Base-by-base conservation (phyloP, 768 basidiomycete species). In the Podaxis sp. region DNA sequence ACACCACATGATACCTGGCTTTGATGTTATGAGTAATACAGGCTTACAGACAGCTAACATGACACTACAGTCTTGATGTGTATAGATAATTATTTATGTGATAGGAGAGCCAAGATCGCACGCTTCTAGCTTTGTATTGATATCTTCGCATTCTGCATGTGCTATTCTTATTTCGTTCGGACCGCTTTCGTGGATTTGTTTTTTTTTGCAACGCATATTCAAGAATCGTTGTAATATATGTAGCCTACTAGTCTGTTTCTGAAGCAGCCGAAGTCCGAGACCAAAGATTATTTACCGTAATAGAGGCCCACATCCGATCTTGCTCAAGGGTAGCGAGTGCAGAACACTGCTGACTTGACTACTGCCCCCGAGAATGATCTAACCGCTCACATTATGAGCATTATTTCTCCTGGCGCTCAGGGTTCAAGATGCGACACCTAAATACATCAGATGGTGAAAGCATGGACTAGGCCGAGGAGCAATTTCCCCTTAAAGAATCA, bases 1-100 rank as follows among this genome's bases (percentile, higher is more conserved):
- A 22, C 87, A 88, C 72, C 86, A 87, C 70, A 83, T 87, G 79
- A 84, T 87, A 74, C 78, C 81, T 53, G 78, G 78, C 15, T 86
- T 83, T 67, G 83, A 87, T 70, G 77, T 85, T 67, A 72, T 83
- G 77, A 81, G 78, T 69, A 80, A 76, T 64, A 75, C 81, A 55
- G 78, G 84, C 51, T 67, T 88, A 67, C 86, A 86, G 67, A 72
- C 84, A 54, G 82, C 83, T 64, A 83, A 80, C 66, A 81, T 87
- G 77, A 71, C 82, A 64, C 74, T 87, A 68, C 80, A 82, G 70
- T 78, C 82, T 44, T 66, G 61, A 60, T 53, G 78, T 86, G 77
- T 76, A 65, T 65, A 53, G 56, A 56, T 64, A 36, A 20, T 38
- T 33, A 56, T 46, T 51, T 53, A 53, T 8, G 15, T 52, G 51